Evolutionary conservation across 2,329 filamentous ascomycete species (phyloP).

Genomic region (Thermoascus crustaceus): DNA sequence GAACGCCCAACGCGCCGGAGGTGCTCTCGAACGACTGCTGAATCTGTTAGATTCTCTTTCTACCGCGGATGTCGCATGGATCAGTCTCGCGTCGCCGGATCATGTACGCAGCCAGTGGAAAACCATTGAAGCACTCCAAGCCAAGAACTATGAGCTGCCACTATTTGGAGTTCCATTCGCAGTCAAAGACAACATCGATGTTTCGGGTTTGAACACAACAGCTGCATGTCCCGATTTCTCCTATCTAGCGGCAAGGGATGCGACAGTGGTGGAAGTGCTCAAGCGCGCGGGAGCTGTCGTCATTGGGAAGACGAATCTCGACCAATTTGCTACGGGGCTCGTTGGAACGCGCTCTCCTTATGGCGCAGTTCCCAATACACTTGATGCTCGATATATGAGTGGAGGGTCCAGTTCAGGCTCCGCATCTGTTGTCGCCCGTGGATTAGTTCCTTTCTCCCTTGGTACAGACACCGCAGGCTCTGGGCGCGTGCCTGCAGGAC

Average conservation of each 20-base stretch:
- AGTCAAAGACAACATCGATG: slow-evolving; percentile 43
- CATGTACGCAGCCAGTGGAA: too few species aligned
- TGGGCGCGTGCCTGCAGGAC: slow-evolving; percentile 19
- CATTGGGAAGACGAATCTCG: slow-evolving; percentile 52
- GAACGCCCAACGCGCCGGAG: too few species aligned
- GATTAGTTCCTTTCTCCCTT: slow-evolving; percentile 48
- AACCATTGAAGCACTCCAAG: slow-evolving; percentile 30
- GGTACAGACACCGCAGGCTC: slow-evolving; percentile 28
- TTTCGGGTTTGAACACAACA: slow-evolving; percentile 39
- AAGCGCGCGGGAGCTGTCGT: slow-evolving; percentile 47
- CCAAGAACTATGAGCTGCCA: slow-evolving; percentile 37
- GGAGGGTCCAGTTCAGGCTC: slow-evolving; percentile 52
- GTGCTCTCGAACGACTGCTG: too few species aligned
- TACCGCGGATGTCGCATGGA: too few species aligned
- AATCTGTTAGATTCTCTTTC: too few species aligned
- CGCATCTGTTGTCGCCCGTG: slow-evolving; percentile 46
- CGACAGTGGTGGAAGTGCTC: slow-evolving; percentile 41
- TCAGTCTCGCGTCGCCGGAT: too few species aligned
- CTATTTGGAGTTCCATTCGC: slow-evolving; percentile 44
- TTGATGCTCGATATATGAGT: slow-evolving; percentile 42
- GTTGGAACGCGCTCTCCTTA: slow-evolving; percentile 52
- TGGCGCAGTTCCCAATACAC: slow-evolving; percentile 48
- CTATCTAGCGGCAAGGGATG: slow-evolving; percentile 40
- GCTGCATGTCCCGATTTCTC: slow-evolving; percentile 41
- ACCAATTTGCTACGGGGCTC: slow-evolving; percentile 56